Evolutionary conservation across 306 rosid genomes (phyloP).

Genomic region (Astragalus glycyphyllos): DNA sequence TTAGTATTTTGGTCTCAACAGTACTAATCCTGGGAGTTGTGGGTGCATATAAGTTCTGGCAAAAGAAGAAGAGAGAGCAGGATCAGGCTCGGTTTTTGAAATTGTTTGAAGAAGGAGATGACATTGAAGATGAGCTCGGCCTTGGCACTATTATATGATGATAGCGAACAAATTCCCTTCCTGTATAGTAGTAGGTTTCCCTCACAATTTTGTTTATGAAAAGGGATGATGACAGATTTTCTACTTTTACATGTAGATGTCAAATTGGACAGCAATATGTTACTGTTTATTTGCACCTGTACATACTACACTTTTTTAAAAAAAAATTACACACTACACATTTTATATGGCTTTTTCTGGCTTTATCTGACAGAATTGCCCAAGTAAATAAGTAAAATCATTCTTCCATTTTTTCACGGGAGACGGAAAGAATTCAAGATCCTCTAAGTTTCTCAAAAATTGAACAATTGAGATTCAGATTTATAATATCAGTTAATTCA

Average conservation of each 20-base stretch:
- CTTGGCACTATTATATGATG: constrained; percentile 68
- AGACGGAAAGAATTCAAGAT: background rate
- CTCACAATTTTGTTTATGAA: constrained; percentile 52
- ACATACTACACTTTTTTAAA: constrained; percentile 36
- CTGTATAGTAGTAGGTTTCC: constrained; percentile 58
- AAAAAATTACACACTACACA: too few relatives aligned
- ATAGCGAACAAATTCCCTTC: constrained; percentile 43
- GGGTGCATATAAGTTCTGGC: constrained; percentile 75
- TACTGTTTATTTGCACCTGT: constrained; percentile 39
- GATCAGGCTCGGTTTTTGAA: constrained; percentile 94
- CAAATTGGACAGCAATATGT: constrained; percentile 1
- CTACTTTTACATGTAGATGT: constrained; percentile 20
- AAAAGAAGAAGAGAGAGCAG: constrained; percentile 77
- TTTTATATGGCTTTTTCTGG: too few relatives aligned
- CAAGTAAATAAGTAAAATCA: constrained; percentile 9
- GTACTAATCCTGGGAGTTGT: constrained; percentile 46
- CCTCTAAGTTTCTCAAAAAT: too few relatives aligned
- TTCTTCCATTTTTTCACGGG: constrained; percentile 21
- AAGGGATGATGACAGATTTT: constrained; percentile 25
- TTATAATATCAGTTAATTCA: too few relatives aligned
- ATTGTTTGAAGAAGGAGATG: constrained; percentile 91
- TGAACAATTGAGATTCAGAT: too few relatives aligned
- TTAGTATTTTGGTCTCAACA: constrained; percentile 44
- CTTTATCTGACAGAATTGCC: too few relatives aligned
- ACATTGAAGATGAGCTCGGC: constrained; percentile 86